Percentiles rank a stretch among this genome's conserved stretches.
Evolutionary conservation across 2,329 filamentous ascomycete species (phyloP).

Genomic region (Arthroderma sp.): DNA sequence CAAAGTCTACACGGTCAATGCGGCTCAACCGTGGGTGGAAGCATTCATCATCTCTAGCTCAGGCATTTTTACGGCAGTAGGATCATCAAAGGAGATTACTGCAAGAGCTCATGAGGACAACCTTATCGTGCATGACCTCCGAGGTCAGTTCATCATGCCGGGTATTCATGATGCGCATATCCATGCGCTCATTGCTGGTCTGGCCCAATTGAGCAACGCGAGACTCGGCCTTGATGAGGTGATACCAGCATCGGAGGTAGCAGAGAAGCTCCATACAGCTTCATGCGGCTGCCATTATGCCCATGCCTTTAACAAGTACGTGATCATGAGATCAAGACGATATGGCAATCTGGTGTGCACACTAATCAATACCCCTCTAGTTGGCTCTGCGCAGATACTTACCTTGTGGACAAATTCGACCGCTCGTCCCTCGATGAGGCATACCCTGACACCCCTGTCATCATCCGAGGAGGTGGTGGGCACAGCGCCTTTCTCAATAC

Average conservation of each 20-base stretch:
- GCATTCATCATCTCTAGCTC: background rate
- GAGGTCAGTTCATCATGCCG: background rate
- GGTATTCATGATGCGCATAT: background rate
- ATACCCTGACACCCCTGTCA: background rate
- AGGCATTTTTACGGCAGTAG: background rate
- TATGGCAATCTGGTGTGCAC: background rate
- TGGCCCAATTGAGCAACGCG: background rate
- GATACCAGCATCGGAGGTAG: background rate
- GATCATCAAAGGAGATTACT: background rate
- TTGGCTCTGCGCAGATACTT: background rate
- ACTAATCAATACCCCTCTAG: background rate
- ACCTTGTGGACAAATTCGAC: background rate
- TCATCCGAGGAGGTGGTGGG: background rate
- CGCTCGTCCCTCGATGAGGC: background rate
- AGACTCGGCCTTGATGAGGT: background rate
- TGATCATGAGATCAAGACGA: background rate
- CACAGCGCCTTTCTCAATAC: background rate
- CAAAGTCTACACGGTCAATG: background rate
- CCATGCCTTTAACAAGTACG: background rate
- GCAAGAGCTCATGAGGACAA: background rate
- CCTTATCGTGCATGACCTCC: background rate
- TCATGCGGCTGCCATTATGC: background rate
- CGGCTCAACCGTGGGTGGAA: background rate
- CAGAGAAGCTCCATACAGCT: background rate
- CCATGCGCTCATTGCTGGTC: background rate